Conservation (phyloP, 2,329 filamentous ascomycete genomes). For the Trichothecium roseum region DNA sequence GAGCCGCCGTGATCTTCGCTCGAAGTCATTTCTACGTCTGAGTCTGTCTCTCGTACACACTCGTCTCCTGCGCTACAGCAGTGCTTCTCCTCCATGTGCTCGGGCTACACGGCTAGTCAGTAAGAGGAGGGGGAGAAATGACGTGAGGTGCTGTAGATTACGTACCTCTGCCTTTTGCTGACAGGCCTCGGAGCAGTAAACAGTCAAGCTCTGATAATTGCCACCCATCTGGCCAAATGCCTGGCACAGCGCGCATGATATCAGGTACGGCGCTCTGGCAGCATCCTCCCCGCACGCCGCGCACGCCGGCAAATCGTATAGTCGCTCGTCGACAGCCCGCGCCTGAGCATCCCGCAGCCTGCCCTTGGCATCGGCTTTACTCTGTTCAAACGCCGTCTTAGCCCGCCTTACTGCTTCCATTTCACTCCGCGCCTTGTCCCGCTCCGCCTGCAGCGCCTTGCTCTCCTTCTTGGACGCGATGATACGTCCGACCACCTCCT, state of each 20-base stretch:
- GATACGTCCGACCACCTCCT: slow-evolving; percentile 23
- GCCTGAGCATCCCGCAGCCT: slow-evolving; percentile 18
- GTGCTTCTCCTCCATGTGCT: slow-evolving; percentile 27
- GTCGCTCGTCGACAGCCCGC: slow-evolving; percentile 16
- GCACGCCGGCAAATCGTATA: slow-evolving; percentile 29
- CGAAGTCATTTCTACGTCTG: slow-evolving; percentile 31
- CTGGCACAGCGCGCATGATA: slow-evolving; percentile 35
- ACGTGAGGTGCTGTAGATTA: slow-evolving; percentile 2
- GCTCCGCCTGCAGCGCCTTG: slow-evolving; percentile 20
- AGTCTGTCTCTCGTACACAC: slow-evolving; percentile 27
- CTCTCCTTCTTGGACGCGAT: slow-evolving; percentile 18
- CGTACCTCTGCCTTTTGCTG: slow-evolving; percentile 29
- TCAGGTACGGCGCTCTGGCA: slow-evolving; percentile 23
- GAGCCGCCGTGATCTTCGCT: too few relatives aligned
- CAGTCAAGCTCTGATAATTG: slow-evolving; percentile 20
- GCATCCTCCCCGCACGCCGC: slow-evolving; percentile 22
- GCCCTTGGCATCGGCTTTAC: slow-evolving; percentile 25
- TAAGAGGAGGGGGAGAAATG: background rate
- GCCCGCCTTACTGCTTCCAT: slow-evolving; percentile 37
- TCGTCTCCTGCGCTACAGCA: slow-evolving; percentile 28
- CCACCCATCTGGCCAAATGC: slow-evolving; percentile 27
- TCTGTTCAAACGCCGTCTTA: slow-evolving; percentile 37
- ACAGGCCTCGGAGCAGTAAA: slow-evolving; percentile 36
- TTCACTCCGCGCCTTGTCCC: slow-evolving; percentile 25
- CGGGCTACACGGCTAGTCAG: slow-evolving; percentile 23